Percentiles rank a stretch among this genome's conserved stretches.
Conservation (phyloP, 192 early-diverging fungal species). For the Entomortierella lignicola region DNA sequence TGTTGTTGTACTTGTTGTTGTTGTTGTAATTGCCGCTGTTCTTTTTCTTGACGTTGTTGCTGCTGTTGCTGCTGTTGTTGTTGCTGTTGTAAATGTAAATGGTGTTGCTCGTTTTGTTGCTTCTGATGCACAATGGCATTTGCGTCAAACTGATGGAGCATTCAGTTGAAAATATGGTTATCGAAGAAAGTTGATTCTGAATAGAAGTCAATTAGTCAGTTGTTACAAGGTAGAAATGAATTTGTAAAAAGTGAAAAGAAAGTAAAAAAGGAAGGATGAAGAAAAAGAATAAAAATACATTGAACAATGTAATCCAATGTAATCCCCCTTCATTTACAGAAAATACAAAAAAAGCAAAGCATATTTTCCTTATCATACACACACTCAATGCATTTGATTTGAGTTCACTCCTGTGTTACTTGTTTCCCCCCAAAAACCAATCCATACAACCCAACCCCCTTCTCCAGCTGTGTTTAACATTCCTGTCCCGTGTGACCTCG, state of each 20-base stretch:
- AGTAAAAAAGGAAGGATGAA: background rate
- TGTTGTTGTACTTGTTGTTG: background rate
- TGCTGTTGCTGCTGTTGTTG: constrained; percentile 1
- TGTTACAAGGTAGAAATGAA: background rate
- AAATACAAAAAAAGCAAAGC: background rate
- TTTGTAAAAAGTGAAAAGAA: background rate
- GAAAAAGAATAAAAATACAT: background rate
- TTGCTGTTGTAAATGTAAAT: background rate
- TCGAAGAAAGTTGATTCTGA: too few relatives aligned
- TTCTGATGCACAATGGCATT: constrained; percentile 25
- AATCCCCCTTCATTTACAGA: background rate
- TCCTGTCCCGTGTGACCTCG: too few relatives aligned
- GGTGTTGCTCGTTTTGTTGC: constrained; percentile 12
- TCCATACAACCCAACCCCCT: too few relatives aligned
- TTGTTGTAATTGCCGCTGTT: background rate
- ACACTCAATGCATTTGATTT: too few relatives aligned
- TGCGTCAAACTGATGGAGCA: constrained; percentile 37
- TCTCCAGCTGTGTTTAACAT: too few relatives aligned
- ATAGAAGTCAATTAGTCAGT: too few relatives aligned
- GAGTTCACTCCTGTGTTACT: too few relatives aligned
- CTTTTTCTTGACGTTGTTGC: too few relatives aligned
- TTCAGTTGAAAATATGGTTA: background rate
- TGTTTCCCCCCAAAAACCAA: too few relatives aligned
- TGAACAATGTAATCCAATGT: too few relatives aligned
- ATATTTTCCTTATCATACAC: too few relatives aligned